Conservation (phyloP, 371 early-diverging fungal genomes). For the Saksenaea vasiformis region DNA sequence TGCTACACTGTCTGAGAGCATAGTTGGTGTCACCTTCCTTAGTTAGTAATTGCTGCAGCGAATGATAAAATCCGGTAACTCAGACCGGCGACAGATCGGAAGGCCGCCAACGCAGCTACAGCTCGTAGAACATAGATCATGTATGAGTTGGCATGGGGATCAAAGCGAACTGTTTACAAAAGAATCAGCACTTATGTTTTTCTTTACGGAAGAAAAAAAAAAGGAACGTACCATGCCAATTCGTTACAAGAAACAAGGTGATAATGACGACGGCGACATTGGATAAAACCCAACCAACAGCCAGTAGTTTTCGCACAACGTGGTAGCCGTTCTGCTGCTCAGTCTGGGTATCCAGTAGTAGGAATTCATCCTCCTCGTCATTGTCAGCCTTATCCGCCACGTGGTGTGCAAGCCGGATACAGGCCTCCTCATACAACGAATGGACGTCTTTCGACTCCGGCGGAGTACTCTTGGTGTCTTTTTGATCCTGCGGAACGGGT, state of each 20-base stretch:
- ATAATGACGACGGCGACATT: constrained; percentile 74
- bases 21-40: too few species aligned
- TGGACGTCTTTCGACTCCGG: constrained; percentile 70
- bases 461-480: constrained; percentile 56
- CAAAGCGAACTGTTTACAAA: constrained; percentile 20
- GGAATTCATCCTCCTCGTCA: constrained; percentile 33
- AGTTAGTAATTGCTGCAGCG: constrained; percentile 10
- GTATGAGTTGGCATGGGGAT: constrained; percentile 58
- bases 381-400: constrained; percentile 24
- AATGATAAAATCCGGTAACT: constrained; percentile 66
- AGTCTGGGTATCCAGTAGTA: constrained; percentile 73
- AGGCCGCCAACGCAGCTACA: constrained; percentile 69
- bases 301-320: constrained; percentile 79
- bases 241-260: constrained; percentile 30
- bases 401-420: constrained; percentile 32
- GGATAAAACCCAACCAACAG: constrained; percentile 84
- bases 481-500: constrained; percentile 37
- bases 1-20: too few species aligned
- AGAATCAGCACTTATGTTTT: background rate
- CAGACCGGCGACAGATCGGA: constrained; percentile 76
- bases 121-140: constrained; percentile 84
- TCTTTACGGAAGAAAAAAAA: background rate
- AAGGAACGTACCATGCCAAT: constrained; percentile 23
- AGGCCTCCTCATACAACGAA: constrained; percentile 67
- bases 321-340: constrained; percentile 88